Evolutionary conservation across 2,329 filamentous ascomycete species (phyloP), one percentile per base, ranked within the genome.

Genomic region (Penicillium sumatraense): DNA sequence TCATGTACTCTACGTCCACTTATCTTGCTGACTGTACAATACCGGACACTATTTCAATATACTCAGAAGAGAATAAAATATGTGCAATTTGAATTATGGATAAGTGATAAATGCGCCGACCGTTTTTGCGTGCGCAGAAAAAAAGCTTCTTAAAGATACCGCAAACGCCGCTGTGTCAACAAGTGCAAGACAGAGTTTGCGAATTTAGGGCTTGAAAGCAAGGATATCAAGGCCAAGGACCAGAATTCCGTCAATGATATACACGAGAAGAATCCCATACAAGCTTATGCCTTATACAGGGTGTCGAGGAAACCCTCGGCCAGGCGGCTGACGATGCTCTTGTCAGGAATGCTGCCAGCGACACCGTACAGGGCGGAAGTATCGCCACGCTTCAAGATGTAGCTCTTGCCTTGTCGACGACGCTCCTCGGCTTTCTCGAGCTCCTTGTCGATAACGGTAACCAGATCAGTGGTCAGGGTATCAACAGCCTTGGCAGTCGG

Each of bases 321-420:
- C 70, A 99, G 77, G 67, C 96, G 91, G 62, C 91, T 90, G 27
- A 99, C 92, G 29, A 99, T 88, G 64, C 89, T 91, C 84, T 98
- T 98, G 73, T 99, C 96, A 1, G 95, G 95, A 74, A 99, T 76
- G 68, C 90, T 96, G 5, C 95, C 95, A 0, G 95, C 95, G 54
- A 99, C 93, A 51, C 95, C 95, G 75, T 99, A 99, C 59, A 99
- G 78, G 4, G 93, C 93, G 1, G 91, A 90, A 13, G 91, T 87
- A 72, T 96, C 90, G 2, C 78, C 86, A 5, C 80, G 81, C 60
- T 82, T 81, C 50, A 76, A 78, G 5, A 76, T 71, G 49, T 75
- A 75, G 11, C 69, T 69, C 72, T 87, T 86, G 31, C 86, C 87
- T 74, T 87, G 72, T n/a, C 68, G 70, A 56, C 86, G 79, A 48